Base-by-base conservation (phyloP, 2,329 filamentous ascomycete genomes). In the Apiospora aurea region DNA sequence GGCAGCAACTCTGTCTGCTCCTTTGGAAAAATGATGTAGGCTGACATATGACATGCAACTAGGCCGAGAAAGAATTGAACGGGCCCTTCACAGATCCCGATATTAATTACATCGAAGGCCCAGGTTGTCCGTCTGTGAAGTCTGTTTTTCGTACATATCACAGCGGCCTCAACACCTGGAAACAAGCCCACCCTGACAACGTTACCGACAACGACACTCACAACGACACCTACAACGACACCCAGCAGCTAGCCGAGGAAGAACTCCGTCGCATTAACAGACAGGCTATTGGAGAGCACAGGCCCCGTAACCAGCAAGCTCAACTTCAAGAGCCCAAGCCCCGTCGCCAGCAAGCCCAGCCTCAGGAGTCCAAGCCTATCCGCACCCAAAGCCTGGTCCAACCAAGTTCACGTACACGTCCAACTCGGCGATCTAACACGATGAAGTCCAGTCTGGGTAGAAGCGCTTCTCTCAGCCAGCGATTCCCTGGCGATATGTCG, bases 401-500 rank as follows among this genome's bases (percentile, higher is more conserved):
- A 29, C 57, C 57, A n/a, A 41, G 34, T 13, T 41, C 21, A 64
- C 57, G 21, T 14, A 11, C 57, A n/a, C 57, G 57, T 34, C 57
- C 57, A 64, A 13, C 57, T 41, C 34, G 34, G 34, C 57, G 57
- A 64, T 64, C 57, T 13, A 64, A 41, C 18, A 64, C 57, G 11
- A 64, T 64, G 57, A n/a, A 34, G 2, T 21, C 67, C 26, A 49
- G 26, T 34, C 4, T 68, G 8, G 44, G 64, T 16, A 41, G 46
- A 38, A 64, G 46, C 51, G 53, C 74, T 78, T 91, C 89, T n/a
- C 81, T 92, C 47, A 83, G 81, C 69, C 85, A 88, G 80, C 86
- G 91, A 71, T 92, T 85, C 75, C 88, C 90, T 1, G 91, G 91
- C 74, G 91, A 93, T 78, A 87, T 87, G 81, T 89, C 88, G 70